phyloP scores from a whole-genome alignment of 257 asterid species.

The Salvia miltiorrhiza region DNA sequence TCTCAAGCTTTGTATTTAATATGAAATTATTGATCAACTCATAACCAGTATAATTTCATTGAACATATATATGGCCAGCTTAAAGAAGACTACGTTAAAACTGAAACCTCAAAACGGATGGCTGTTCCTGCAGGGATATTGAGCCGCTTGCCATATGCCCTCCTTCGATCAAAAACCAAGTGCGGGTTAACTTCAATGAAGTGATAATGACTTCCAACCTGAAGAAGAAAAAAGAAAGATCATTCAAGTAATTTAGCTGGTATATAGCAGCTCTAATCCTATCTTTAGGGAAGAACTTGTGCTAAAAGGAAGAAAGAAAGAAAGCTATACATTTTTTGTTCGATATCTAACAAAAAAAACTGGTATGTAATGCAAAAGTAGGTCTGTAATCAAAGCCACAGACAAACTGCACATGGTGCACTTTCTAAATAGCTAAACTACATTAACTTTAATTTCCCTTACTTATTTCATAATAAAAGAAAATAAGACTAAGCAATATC shows the following conservation, averaged over 20 bases:
- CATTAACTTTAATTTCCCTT: constrained; percentile 2
- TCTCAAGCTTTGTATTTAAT: constrained; percentile 1
- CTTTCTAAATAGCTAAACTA: not conserved
- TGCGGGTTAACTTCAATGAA: constrained; percentile 85
- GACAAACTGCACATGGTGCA: constrained; percentile 10
- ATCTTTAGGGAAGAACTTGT: constrained; percentile 4
- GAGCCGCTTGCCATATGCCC: constrained; percentile 77
- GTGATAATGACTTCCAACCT: constrained; percentile 99
- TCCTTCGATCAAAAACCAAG: constrained; percentile 73
- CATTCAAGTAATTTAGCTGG: constrained; percentile 14
- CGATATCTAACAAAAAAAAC: not conserved
- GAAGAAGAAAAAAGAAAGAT: constrained; percentile 22
- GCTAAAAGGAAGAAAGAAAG: constrained; percentile 10
- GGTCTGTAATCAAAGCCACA: constrained; percentile 17
- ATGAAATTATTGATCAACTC: not conserved
- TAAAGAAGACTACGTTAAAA: constrained; percentile 24
- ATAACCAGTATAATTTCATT: not conserved
- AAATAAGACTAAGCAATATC: not conserved
- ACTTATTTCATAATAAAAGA: not conserved
- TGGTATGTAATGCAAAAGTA: constrained; percentile 10
- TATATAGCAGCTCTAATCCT: constrained; percentile 8
- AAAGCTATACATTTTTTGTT: not conserved
- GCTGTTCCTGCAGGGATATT: constrained; percentile 98
- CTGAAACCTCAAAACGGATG: constrained; percentile 80
- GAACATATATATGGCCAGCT: constrained; percentile 1